These are phyloP conservation scores for Antitrichia curtipendula DNA, from an alignment of 225 moss, liverwort and hornwort genomes.

Conservation along the genomic window DNA sequence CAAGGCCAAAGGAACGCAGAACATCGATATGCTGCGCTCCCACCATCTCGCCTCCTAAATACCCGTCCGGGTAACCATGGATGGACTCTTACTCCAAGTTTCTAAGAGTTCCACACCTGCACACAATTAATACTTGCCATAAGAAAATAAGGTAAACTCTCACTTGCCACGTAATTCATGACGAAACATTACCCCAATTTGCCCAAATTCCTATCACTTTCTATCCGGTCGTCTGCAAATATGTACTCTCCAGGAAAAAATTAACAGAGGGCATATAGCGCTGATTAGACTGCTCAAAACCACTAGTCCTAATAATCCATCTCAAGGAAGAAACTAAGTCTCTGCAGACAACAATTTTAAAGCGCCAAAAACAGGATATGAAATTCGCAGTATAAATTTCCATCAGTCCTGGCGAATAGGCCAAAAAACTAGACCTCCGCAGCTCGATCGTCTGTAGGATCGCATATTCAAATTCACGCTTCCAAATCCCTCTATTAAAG, in stretches of 20 bases:
- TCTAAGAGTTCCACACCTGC: background rate
- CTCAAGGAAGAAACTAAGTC: background rate
- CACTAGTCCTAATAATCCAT: background rate
- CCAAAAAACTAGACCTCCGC: background rate
- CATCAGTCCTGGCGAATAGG: background rate
- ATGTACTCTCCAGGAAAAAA: background rate
- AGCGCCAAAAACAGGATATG: background rate
- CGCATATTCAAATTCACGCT: background rate
- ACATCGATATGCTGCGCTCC: constrained; percentile 35
- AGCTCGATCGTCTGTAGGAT: background rate
- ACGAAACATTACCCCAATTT: background rate
- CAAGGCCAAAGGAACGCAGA: constrained; percentile 48
- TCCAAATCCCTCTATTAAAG: background rate
- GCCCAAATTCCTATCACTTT: background rate
- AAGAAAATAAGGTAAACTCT: background rate
- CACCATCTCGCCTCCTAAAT: constrained; percentile 27
- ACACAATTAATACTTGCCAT: background rate
- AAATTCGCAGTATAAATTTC: background rate
- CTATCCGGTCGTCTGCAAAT: background rate
- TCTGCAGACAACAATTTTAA: background rate
- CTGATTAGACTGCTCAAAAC: background rate
- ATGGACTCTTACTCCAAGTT: background rate
- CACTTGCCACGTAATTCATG: background rate
- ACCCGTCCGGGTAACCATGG: constrained; percentile 8
- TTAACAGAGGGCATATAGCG: background rate